phyloP scores from a whole-genome alignment of 768 basidiomycete species.

The Hemileccinum rubropunctum region DNA sequence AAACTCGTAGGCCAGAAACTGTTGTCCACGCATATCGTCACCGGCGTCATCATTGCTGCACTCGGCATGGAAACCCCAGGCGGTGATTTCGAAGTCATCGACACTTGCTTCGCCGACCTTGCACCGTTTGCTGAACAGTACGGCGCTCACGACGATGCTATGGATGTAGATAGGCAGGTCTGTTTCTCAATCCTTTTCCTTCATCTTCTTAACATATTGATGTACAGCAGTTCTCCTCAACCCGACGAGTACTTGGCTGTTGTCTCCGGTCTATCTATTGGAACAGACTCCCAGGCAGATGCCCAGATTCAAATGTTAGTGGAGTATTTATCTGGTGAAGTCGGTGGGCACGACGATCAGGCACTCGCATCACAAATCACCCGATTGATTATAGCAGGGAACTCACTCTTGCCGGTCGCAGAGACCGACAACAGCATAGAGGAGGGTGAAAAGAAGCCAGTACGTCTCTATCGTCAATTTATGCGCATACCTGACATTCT shows the following conservation, averaged over 20 bases:
- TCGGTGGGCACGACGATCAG: constrained; percentile 67
- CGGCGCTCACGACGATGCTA: constrained; percentile 33
- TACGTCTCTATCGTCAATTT: constrained; percentile 33
- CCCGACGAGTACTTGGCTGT: constrained; percentile 79
- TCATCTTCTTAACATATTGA: constrained; percentile 10
- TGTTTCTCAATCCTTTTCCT: background rate
- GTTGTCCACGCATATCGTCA: constrained; percentile 64
- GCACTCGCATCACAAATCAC: constrained; percentile 68
- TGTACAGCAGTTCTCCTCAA: constrained; percentile 15
- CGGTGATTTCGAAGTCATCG: constrained; percentile 93
- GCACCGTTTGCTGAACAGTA: constrained; percentile 48
- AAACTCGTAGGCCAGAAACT: constrained; percentile 78
- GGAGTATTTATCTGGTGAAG: constrained; percentile 87
- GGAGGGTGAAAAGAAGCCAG: constrained; percentile 53
- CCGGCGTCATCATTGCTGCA: constrained; percentile 87
- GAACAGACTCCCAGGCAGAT: constrained; percentile 57
- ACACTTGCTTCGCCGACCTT: constrained; percentile 82
- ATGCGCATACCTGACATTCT: constrained; percentile 12
- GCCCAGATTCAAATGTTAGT: constrained; percentile 81
- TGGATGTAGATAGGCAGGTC: constrained; percentile 69
- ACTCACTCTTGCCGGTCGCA: constrained; percentile 66
- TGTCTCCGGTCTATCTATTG: constrained; percentile 83
- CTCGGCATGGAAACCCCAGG: constrained; percentile 86
- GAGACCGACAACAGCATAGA: constrained; percentile 31
- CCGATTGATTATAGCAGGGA: constrained; percentile 85